Evolutionary conservation across 2,329 filamentous ascomycete genomes (phyloP).

Genomic region (Clarireedia hainanense): DNA sequence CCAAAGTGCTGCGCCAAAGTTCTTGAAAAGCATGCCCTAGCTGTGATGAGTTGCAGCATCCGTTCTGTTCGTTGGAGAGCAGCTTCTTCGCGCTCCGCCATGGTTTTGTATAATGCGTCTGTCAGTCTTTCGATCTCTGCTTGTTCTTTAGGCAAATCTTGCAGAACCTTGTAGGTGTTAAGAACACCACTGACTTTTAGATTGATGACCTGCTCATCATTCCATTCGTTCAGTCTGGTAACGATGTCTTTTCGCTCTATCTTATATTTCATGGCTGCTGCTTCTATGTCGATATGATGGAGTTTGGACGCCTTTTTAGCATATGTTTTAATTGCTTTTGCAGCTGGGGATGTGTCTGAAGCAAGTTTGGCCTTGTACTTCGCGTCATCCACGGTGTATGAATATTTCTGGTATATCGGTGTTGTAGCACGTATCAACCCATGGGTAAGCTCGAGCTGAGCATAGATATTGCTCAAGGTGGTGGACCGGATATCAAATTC

Average conservation of each 20-base stretch:
- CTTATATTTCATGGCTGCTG: conserved; percentile 26
- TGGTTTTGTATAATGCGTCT: conserved; percentile 40
- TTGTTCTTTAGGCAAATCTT: conserved; percentile 36
- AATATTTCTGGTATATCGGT: conserved; percentile 49
- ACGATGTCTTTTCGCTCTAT: conserved; percentile 41
- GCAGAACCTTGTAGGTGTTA: conserved; percentile 45
- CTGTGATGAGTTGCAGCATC: conserved; percentile 47
- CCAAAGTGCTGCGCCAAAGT: conserved; percentile 50
- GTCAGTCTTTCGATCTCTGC: conserved; percentile 38
- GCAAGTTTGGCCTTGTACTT: conserved; percentile 29
- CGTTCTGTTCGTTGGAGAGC: conserved; percentile 42
- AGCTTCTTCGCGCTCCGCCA: conserved; percentile 45
- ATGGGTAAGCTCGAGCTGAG: conserved; percentile 52
- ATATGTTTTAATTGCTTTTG: conserved; percentile 35
- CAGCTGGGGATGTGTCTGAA: conserved; percentile 35
- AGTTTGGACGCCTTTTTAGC: conserved; percentile 36
- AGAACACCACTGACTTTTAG: conserved; percentile 44
- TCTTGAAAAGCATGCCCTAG: conserved; percentile 41
- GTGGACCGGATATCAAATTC: conserved; percentile 46
- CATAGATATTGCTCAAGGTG: conserved; percentile 46
- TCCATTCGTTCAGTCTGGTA: conserved; percentile 45
- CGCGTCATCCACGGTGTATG: conserved; percentile 34
- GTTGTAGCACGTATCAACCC: conserved; percentile 47
- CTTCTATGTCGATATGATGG: conserved; percentile 42
- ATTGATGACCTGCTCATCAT: conserved; percentile 41